Percentiles rank a stretch among this genome's conserved stretches.
Evolutionary conservation across 768 basidiomycete genomes (phyloP).

Genomic region (Leccinum incarnatum): DNA sequence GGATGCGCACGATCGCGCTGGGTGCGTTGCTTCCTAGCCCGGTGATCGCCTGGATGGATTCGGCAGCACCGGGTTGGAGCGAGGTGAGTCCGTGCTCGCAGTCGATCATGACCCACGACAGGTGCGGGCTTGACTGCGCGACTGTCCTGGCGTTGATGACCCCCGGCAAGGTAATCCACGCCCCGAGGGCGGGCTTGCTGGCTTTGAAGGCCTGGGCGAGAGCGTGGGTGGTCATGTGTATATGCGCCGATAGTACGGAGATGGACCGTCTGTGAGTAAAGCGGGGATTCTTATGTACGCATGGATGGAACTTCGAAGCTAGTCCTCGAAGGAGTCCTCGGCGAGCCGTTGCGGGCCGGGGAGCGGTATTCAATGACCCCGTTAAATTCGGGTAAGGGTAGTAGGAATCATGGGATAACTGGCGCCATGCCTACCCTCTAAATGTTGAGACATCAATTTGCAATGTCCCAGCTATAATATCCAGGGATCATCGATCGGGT

Average conservation of each 20-base stretch:
- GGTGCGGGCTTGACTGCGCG: constrained; percentile 51
- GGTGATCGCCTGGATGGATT: constrained; percentile 53
- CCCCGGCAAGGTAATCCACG: constrained; percentile 64
- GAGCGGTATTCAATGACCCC: not conserved
- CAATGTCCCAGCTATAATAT: not conserved
- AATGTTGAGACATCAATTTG: not conserved
- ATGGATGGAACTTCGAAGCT: not conserved
- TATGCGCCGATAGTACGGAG: not conserved
- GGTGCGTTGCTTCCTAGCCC: constrained; percentile 43
- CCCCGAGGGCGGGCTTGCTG: constrained; percentile 61
- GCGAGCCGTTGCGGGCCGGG: not conserved
- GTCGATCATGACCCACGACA: constrained; percentile 66
- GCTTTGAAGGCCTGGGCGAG: constrained; percentile 53
- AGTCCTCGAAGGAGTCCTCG: constrained; percentile 4
- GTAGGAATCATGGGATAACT: not conserved
- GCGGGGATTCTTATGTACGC: not conserved
- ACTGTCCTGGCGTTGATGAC: constrained; percentile 55
- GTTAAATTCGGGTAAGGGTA: not conserved
- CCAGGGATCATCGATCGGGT: not conserved
- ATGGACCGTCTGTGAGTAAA: not conserved
- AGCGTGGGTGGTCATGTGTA: constrained; percentile 49
- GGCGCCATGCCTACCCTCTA: not conserved
- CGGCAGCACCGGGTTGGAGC: constrained; percentile 53
- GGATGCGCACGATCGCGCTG: constrained; percentile 58
- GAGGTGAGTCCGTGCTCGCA: constrained; percentile 66